Percentiles rank a stretch among this genome's conserved stretches.
Evolutionary conservation across 495 filamentous ascomycete species (phyloP).

Genomic region (Talaromyces liani): DNA sequence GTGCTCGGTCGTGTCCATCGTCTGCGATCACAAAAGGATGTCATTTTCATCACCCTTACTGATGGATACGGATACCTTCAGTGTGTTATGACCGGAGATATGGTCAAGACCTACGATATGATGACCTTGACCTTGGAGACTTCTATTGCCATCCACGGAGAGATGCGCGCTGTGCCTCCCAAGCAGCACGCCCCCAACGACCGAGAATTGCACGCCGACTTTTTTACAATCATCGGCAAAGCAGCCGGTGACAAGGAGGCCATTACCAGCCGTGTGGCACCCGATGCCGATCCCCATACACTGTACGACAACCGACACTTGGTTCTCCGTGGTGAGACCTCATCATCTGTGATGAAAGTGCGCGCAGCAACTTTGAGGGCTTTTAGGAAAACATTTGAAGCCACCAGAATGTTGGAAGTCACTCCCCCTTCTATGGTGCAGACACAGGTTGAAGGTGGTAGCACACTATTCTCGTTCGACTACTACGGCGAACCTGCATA

Average conservation of each 20-base stretch:
- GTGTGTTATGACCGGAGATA: slow-evolving; percentile 73
- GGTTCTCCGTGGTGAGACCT: slow-evolving; percentile 80
- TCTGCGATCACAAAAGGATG: slow-evolving; percentile 74
- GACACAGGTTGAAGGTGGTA: slow-evolving; percentile 94
- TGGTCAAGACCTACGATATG: slow-evolving; percentile 90
- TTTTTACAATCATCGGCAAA: slow-evolving; percentile 76
- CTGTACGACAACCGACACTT: slow-evolving; percentile 87
- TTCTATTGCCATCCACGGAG: slow-evolving; percentile 77
- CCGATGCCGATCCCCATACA: slow-evolving; percentile 71
- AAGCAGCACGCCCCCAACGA: slow-evolving; percentile 75
- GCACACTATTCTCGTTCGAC: slow-evolving; percentile 86
- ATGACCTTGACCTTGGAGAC: slow-evolving; percentile 84
- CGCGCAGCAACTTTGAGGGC: slow-evolving; percentile 76
- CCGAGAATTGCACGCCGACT: slow-evolving; percentile 93
- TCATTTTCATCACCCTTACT: slow-evolving; percentile 77
- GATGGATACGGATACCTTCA: slow-evolving; percentile 90
- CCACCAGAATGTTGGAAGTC: slow-evolving; percentile 73
- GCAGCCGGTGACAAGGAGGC: slow-evolving; percentile 87
- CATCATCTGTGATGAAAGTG: slow-evolving; percentile 86
- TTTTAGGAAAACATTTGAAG: slow-evolving; percentile 75
- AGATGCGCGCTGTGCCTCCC: slow-evolving; percentile 76
- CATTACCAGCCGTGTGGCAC: slow-evolving; percentile 83
- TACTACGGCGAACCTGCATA: slow-evolving; percentile 95
- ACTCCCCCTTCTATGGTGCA: slow-evolving; percentile 96
- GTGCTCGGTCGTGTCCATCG: slow-evolving; percentile 84